A percentile compares a stretch with the other conserved stretches of the same genome.
Evolutionary conservation across 176 grass and related monocot species (phyloP).

Genomic region (Hsuehochloa calcarea): DNA sequence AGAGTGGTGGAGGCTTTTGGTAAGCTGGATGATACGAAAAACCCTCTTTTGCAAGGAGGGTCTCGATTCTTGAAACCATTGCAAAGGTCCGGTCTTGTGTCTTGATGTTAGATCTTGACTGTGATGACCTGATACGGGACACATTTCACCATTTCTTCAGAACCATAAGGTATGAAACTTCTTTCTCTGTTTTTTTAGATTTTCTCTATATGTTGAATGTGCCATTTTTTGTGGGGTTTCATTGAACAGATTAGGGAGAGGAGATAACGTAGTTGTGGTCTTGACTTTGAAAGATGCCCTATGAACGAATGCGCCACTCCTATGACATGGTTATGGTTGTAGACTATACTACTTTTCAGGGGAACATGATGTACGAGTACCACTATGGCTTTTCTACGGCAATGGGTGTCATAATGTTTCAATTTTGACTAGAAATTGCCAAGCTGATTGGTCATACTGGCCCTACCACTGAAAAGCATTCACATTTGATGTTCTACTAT

Average conservation of each 20-base stretch:
- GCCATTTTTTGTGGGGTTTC: background rate
- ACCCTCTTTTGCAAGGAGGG: constrained; percentile 57
- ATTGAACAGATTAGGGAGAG: background rate
- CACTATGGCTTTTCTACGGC: background rate
- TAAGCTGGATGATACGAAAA: constrained; percentile 53
- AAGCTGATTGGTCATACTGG: background rate
- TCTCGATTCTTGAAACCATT: constrained; percentile 75
- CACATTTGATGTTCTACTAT: background rate
- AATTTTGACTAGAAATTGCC: background rate
- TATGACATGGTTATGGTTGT: background rate
- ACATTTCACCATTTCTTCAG: constrained; percentile 74
- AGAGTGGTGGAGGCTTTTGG: constrained; percentile 77
- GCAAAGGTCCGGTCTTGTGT: constrained; percentile 75
- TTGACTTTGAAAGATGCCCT: background rate
- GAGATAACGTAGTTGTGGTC: background rate
- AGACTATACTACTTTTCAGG: background rate
- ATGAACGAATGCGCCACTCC: background rate
- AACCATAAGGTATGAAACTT: constrained; percentile 48
- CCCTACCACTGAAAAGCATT: background rate
- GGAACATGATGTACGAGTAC: background rate
- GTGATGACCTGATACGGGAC: constrained; percentile 66
- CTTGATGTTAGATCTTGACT: constrained; percentile 86
- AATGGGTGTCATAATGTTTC: background rate
- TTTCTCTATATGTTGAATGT: background rate
- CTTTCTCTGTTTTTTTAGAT: background rate